Evolutionary conservation across 2,329 filamentous ascomycete species (phyloP), one percentile per base, ranked within the genome.

Genomic region (Didymella exigua): DNA sequence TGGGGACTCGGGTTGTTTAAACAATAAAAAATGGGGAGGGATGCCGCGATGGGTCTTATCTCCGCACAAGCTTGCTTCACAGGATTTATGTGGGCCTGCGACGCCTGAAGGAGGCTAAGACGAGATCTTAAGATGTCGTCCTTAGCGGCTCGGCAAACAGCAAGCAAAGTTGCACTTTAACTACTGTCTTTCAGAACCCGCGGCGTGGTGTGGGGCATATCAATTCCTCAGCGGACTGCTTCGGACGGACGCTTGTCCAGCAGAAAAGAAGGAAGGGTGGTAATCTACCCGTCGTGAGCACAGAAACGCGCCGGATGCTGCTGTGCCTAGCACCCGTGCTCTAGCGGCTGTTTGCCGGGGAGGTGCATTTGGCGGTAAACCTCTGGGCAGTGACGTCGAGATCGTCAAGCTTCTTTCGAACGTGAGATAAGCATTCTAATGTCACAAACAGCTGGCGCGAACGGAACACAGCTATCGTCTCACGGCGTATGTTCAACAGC

Each of bases 141-240:
- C 38, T 13, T 30, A 49, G 42, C 52, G 52, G 55, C 55, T 62
- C 37, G 46, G 38, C 43, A 42, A 37, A 37, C 18, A 30, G n/a
- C 13, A 36, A 34, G 47, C 43, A 24, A 43, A 43, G 37, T 33
- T 44, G 26, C 54, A 31, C 54, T 40, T n/a, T n/a, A n/a, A n/a
- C n/a, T n/a, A n/a, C n/a, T n/a, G n/a, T n/a, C n/a, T n/a, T 44
- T 37, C 49, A 49, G 18, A n/a, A 34, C 31, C 33, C 19, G 30
- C 36, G 26, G 18, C 5, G 27, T 29, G 40, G 21, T 33, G 42
- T 47, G 43, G 37, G 37, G 27, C 24, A 29, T 46, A 42, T 36
- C 41, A 47, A 53, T 61, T 61, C 36, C 26, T 58, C 55, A 59
- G 50, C 58, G 56, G 55, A 58, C 60, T 36, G 51, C 33, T 56